Conservation (phyloP, 2,329 filamentous ascomycete genomes). For the Lanzia echinophila region DNA sequence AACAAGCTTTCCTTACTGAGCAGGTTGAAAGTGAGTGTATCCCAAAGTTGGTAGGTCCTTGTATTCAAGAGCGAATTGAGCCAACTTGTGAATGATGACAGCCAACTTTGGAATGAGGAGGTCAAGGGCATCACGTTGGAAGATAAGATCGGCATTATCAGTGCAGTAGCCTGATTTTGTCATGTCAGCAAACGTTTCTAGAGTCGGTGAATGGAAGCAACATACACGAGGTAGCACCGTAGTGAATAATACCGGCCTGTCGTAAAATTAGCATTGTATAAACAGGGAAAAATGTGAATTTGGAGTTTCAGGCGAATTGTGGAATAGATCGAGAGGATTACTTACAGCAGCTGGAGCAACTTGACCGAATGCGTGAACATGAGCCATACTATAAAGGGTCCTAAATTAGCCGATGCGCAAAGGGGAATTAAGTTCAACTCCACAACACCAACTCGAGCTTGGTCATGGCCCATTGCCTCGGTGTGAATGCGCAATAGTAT, state of each 20-base stretch:
- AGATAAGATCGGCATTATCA: constrained; percentile 72
- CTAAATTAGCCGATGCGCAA: background rate
- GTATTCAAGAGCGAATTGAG: constrained; percentile 64
- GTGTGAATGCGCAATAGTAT: too few relatives aligned
- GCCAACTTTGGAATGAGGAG: constrained; percentile 73
- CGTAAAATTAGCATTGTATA: too few relatives aligned
- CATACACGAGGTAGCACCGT: constrained; percentile 38
- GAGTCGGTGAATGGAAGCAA: too few relatives aligned
- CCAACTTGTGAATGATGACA: constrained; percentile 69
- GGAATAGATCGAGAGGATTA: too few relatives aligned
- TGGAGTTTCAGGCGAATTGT: too few relatives aligned
- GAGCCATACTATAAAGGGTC: constrained; percentile 3
- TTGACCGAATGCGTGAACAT: constrained; percentile 68
- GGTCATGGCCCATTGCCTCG: too few relatives aligned
- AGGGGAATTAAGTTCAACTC: background rate
- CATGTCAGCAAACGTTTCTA: too few relatives aligned
- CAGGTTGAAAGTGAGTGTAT: constrained; percentile 68
- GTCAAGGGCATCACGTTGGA: constrained; percentile 61
- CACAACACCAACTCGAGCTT: too few relatives aligned
- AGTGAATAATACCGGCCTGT: constrained; percentile 71
- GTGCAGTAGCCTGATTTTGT: constrained; percentile 6
- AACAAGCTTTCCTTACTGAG: constrained; percentile 32
- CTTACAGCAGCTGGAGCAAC: constrained; percentile 59
- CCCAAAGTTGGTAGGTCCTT: constrained; percentile 67
- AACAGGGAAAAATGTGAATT: too few relatives aligned